Evolutionary conservation across 805 yeast genomes (phyloP).

Genomic region (Yarrowia sp.): DNA sequence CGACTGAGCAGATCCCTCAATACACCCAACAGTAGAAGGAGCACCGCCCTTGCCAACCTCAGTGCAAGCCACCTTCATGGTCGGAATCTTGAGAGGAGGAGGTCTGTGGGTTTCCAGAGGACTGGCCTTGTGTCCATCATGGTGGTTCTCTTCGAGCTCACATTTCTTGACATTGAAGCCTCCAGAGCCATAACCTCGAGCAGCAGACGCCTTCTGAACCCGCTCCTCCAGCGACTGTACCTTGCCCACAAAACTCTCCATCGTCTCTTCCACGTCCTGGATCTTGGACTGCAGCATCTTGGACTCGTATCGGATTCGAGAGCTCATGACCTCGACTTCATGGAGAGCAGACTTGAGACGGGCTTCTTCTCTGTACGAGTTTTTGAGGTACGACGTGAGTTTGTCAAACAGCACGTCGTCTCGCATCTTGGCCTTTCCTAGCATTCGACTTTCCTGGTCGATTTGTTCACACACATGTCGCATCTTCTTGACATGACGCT

Average conservation of each 20-base stretch:
- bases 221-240: conserved; percentile 44
- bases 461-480: conserved; percentile 24
- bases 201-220: conserved; percentile 4
- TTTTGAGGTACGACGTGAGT: conserved; percentile 34
- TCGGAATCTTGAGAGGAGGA: conserved; percentile 16
- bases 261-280: conserved; percentile 70
- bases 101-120: conserved; percentile 17
- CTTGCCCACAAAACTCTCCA: conserved; percentile 55
- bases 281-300: conserved; percentile 65
- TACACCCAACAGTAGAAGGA: neutral
- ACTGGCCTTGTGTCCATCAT: neutral
- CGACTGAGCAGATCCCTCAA: neutral
- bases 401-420: conserved; percentile 36
- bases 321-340: conserved; percentile 45
- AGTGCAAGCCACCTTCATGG: conserved; percentile 8
- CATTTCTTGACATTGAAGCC: conserved; percentile 6
- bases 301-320: conserved; percentile 65
- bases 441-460: conserved; percentile 23
- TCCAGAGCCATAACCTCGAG: conserved; percentile 26
- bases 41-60: conserved; percentile 14
- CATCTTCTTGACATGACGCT: conserved; percentile 14
- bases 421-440: conserved; percentile 11
- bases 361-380: conserved; percentile 35
- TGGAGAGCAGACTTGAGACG: conserved; percentile 38
- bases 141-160: neutral